These are phyloP conservation scores for Talaromyces sp. DNA, from an alignment of 2,329 filamentous ascomycete species.

Conservation along the genomic window DNA sequence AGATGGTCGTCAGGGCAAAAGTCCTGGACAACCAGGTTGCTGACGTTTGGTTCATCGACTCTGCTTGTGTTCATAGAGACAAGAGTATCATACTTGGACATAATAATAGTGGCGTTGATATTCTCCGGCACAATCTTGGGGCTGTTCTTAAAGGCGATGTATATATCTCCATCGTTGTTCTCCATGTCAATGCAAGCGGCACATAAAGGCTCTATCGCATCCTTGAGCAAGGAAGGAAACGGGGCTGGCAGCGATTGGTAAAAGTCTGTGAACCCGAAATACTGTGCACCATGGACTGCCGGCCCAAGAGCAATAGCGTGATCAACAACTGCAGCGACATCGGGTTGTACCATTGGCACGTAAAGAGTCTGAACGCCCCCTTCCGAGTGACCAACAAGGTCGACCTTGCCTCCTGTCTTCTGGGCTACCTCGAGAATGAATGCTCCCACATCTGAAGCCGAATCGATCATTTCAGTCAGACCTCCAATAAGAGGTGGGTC, in stretches of 20 bases:
- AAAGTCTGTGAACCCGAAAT: neutral
- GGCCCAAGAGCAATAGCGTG: neutral
- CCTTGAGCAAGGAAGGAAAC: neutral
- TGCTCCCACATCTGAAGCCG: neutral
- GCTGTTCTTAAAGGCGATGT: neutral
- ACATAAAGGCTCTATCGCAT: neutral
- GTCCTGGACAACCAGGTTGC: neutral
- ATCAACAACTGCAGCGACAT: neutral
- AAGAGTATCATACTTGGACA: constrained; percentile 73
- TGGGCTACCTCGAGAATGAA: neutral
- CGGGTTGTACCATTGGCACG: neutral
- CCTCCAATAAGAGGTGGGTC: neutral
- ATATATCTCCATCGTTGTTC: neutral
- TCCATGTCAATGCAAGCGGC: neutral
- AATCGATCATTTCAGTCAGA: neutral
- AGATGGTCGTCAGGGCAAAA: neutral
- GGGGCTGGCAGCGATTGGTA: neutral
- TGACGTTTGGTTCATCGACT: constrained; percentile 19
- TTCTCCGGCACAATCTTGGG: neutral
- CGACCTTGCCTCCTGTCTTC: neutral
- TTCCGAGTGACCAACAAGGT: neutral
- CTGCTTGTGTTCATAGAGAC: constrained; percentile 90
- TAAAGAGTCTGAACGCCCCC: neutral
- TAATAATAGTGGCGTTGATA: neutral
- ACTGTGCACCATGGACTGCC: neutral